Evolutionary conservation across 768 basidiomycete species (phyloP), one percentile per base, ranked within the genome.

Genomic region (Rickenella mellea): DNA sequence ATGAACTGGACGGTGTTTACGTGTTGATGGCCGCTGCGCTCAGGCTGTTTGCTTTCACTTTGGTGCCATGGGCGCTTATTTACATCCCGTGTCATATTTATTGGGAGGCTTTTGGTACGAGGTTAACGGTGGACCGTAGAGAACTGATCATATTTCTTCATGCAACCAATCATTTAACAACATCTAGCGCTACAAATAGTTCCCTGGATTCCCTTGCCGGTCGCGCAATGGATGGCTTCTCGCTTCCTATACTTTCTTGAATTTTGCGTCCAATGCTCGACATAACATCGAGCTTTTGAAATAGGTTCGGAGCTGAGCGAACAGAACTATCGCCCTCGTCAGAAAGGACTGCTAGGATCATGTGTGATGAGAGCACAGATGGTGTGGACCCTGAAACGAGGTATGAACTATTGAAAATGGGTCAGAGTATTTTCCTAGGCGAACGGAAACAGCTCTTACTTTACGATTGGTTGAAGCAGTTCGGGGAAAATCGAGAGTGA

Each of bases 151-250:
- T n/a, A n/a, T n/a, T n/a, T n/a, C n/a, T n/a, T n/a, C n/a, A n/a
- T n/a, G n/a, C n/a, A n/a, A n/a, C n/a, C n/a, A n/a, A n/a, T n/a
- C n/a, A n/a, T n/a, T n/a, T n/a, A n/a, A n/a, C n/a, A n/a, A n/a
- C n/a, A n/a, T 36, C 33, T 5, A 36, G 33, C 4, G 33, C 33
- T 7, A 36, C 33, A 6, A 93, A 54, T 19, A 82, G 43, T 39
- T 94, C 91, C 47, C 80, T 70, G 2, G 91, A 82, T 54, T 93
- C 89, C 32, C 90, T 67, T 6, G 88, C 83, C 0, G 88, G 89
- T 35, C 89, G 68, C 8, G 85, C 71, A 31, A 93, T 76, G 15
- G 73, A 68, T 2, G 85, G 77, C 27, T 74, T 74, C 31, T 91
- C 87, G 46, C 70, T 78, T 2, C 70, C 76, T 1, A 74, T 71